A percentile compares a stretch with the other conserved stretches of the same genome.
Conservation (phyloP, 148 eudicot species). For the Silene conica region DNA sequence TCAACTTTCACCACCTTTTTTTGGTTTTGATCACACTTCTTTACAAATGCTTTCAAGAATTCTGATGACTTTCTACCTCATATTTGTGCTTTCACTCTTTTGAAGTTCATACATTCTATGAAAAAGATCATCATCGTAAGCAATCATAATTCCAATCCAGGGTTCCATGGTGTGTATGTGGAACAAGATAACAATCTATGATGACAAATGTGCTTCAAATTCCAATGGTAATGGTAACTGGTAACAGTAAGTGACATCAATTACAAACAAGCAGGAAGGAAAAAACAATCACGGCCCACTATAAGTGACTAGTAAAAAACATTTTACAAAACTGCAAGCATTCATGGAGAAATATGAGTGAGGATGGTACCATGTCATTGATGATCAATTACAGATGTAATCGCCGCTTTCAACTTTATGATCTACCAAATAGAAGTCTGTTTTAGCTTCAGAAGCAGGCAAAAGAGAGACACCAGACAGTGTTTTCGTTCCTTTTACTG, state of each 20-base stretch:
- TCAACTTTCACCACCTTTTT: not conserved
- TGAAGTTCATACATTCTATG: not conserved
- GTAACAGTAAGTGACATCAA: slow-evolving; percentile 9
- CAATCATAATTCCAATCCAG: not conserved
- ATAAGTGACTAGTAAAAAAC: slow-evolving; percentile 32
- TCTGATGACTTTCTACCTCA: not conserved
- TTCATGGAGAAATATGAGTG: slow-evolving; percentile 18
- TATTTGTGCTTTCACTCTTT: not conserved
- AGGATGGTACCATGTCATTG: slow-evolving; percentile 17
- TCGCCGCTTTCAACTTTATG: slow-evolving; percentile 75
- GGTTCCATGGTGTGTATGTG: not conserved
- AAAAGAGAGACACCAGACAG: slow-evolving; percentile 73
- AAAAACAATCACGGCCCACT: slow-evolving; percentile 14
- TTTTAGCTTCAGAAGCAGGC: slow-evolving; percentile 85
- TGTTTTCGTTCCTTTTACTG: slow-evolving; percentile 48
- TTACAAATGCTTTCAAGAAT: not conserved
- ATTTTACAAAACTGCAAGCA: slow-evolving; percentile 30
- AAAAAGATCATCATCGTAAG: not conserved
- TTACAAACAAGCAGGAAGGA: slow-evolving; percentile 3
- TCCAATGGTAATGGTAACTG: slow-evolving; percentile 4
- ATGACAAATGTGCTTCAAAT: not conserved
- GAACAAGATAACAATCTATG: not conserved
- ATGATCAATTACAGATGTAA: slow-evolving; percentile 63
- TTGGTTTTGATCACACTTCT: not conserved
- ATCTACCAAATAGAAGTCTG: slow-evolving; percentile 63